Evolutionary conservation across 2,329 filamentous ascomycete species (phyloP), one percentile per base, ranked within the genome.

Genomic region (Harringtonia aguacate): DNA sequence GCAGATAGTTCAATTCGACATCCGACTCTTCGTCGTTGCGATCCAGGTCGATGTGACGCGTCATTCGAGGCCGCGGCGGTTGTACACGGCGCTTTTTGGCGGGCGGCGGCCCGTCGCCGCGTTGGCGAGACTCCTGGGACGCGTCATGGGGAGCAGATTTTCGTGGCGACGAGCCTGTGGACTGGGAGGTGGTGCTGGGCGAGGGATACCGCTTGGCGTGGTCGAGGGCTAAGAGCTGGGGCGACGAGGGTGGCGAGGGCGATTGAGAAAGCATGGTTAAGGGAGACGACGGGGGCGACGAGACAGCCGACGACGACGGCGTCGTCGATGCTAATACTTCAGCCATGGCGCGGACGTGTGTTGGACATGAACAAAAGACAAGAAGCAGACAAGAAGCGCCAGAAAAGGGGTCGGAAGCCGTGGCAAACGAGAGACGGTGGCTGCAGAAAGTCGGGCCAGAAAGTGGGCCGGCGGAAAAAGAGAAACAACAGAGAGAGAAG

Each of bases 41-140:
- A 35, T 69, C 67, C 31, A 97, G 67, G 61, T 95, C 81, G 33
- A 98, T 72, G 57, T 85, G 78, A 55, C 86, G 77, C n/a, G 89
- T 94, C 18, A 76, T 87, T 55, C 87, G 52, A 12, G 44, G 45
- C 21, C 48, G 83, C 55, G 84, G 67, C 52, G 49, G 69, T 57
- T 46, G 49, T 44, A 82, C 73, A 58, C 79, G 81, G 56, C 84
- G 79, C 62, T 84, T 84, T 70, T 94, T 95, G 44, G 79, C 68
- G 28, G 86, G 84, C 31, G 80, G 79, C 38, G 72, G 75, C 41
- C 77, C 79, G 55, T 85, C 79, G 21, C 58, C 61, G 36, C 65
- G 63, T 30, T 66, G 61, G 18, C 55, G 56, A 20, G 27, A n/a
- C 4, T 14, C 43, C 2, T 56, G 52, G 37, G 43, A 28, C 62